Conservation (phyloP, 768 basidiomycete genomes). For the Tylopilus intermedius region DNA sequence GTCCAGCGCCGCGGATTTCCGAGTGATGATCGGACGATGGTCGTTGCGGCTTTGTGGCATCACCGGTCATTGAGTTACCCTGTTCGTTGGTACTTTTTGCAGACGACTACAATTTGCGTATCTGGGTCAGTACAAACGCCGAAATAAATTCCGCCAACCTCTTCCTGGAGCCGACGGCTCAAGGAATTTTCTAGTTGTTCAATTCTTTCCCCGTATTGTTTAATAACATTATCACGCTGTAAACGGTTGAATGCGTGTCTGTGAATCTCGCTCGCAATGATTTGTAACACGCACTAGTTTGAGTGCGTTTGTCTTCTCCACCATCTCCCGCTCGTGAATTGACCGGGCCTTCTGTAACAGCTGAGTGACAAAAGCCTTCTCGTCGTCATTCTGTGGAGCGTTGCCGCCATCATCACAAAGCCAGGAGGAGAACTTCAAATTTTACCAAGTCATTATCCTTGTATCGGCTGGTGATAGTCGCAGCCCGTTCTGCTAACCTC, state of each 20-base stretch:
- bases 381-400: conserved; percentile 40
- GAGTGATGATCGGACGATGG: conserved; percentile 13
- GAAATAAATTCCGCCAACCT: conserved; percentile 16
- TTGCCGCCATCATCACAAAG: conserved; percentile 12
- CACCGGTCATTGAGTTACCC: conserved; percentile 9
- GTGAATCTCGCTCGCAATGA: conserved; percentile 1
- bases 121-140: conserved; percentile 14
- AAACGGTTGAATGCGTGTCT: conserved; percentile 1
- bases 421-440: conserved; percentile 4
- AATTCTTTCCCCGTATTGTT: conserved; percentile 41
- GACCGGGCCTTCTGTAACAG: conserved; percentile 42
- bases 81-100: conserved; percentile 12
- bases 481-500: conserved; percentile 26
- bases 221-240: conserved; percentile 47
- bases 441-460: conserved; percentile 44
- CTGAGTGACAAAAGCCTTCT: conserved; percentile 45
- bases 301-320: conserved; percentile 54
- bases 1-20: conserved; percentile 16
- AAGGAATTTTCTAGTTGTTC: conserved; percentile 42
- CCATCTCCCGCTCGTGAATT: conserved; percentile 48
- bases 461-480: conserved; percentile 36
- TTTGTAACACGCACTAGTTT: conserved; percentile 37
- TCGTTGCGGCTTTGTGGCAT: conserved; percentile 9
- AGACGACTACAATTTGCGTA: conserved; percentile 10
- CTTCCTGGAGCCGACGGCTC: conserved; percentile 40